Conservation (phyloP, 495 filamentous ascomycete species). For the Talaromyces nanjingensis region DNA sequence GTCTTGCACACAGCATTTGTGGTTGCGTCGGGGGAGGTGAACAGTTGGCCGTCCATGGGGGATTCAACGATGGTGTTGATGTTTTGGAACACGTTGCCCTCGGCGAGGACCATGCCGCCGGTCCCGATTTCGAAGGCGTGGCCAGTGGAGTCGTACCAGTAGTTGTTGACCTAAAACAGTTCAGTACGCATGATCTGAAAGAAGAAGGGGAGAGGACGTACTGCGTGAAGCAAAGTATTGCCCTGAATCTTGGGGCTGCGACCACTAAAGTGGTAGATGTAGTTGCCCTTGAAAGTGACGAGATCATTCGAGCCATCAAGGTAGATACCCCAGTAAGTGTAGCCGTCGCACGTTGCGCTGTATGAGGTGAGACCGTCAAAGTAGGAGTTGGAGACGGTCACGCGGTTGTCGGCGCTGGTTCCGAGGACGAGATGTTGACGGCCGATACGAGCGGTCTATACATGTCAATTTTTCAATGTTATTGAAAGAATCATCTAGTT, state of each 20-base stretch:
- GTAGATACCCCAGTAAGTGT: neutral
- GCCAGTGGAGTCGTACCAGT: neutral
- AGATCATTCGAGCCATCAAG: constrained; percentile 19
- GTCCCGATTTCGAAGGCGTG: neutral
- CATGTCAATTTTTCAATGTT: constrained; percentile 24
- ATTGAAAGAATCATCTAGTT: no score
- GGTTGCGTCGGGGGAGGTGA: neutral
- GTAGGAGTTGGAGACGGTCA: constrained; percentile 41
- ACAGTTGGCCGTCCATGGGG: neutral
- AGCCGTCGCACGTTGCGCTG: neutral
- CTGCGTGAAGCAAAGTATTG: constrained; percentile 27
- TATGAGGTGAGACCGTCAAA: constrained; percentile 26
- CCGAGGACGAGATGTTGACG: constrained; percentile 42
- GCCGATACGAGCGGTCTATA: constrained; percentile 34
- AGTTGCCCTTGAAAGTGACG: constrained; percentile 41
- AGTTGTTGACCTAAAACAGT: neutral
- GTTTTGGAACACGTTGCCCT: neutral
- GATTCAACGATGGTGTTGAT: neutral
- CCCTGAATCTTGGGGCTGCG: constrained; percentile 36
- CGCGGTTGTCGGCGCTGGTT: constrained; percentile 29
- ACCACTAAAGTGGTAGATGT: constrained; percentile 39
- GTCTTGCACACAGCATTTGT: neutral
- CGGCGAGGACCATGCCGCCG: neutral
- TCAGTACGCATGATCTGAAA: neutral
- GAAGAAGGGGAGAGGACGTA: neutral